Evolutionary conservation across 805 yeast species (phyloP).

Genomic region (Jamesozyma rosinii): DNA sequence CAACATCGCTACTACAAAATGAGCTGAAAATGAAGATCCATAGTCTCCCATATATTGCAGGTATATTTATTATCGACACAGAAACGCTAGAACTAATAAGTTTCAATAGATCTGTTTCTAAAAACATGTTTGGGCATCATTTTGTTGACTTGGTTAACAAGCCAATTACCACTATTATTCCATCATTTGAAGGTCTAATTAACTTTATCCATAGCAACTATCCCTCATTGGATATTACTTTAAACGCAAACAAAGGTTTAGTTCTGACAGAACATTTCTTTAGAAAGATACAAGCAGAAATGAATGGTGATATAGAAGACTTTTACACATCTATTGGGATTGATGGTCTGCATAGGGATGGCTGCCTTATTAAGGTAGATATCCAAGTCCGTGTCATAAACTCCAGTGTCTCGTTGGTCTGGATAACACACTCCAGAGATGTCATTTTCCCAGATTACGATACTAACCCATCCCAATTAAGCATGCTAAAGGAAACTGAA

Average conservation of each 20-base stretch:
- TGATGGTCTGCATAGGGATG: slow-evolving; percentile 62
- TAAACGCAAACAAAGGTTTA: slow-evolving; percentile 46
- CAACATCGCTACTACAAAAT: slow-evolving; percentile 47
- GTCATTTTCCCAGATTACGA: slow-evolving; percentile 28
- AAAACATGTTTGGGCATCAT: slow-evolving; percentile 66
- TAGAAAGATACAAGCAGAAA: slow-evolving; percentile 52
- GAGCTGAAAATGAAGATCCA: slow-evolving; percentile 54
- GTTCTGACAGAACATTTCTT: slow-evolving; percentile 90
- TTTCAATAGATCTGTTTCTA: slow-evolving; percentile 68
- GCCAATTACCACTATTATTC: slow-evolving; percentile 50
- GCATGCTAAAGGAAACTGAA: slow-evolving; percentile 34
- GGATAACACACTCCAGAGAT: slow-evolving; percentile 78
- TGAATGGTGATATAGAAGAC: slow-evolving; percentile 37
- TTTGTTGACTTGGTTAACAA: slow-evolving; percentile 37
- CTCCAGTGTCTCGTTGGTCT: slow-evolving; percentile 50
- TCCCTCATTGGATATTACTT: slow-evolving; percentile 31
- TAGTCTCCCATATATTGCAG: slow-evolving; percentile 79
- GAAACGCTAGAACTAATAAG: slow-evolving; percentile 46
- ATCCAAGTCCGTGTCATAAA: slow-evolving; percentile 69
- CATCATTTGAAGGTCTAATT: slow-evolving; percentile 43
- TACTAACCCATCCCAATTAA: slow-evolving; percentile 34
- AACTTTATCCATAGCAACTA: slow-evolving; percentile 28
- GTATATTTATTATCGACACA: slow-evolving; percentile 62
- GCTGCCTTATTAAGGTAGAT: slow-evolving; percentile 56
- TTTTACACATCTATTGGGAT: slow-evolving; percentile 60